Base-by-base conservation (phyloP, 805 yeast genomes). In the Priceomyces melissophilus region DNA sequence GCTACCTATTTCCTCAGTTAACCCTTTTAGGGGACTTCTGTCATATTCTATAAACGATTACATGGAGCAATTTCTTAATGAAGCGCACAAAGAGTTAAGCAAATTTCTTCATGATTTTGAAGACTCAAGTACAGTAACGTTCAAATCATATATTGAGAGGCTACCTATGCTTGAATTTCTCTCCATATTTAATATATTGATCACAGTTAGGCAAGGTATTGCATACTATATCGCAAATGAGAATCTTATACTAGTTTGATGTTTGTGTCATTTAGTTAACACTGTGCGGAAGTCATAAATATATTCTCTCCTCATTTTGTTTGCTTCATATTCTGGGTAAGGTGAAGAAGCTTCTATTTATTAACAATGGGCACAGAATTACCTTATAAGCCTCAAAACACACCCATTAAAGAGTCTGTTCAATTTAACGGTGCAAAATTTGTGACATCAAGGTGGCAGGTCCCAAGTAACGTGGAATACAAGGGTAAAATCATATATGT, bases 401-500 rank as follows among this genome's bases (percentile, higher is more conserved):
- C 47, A n/a, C 71, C 74, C 4, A 46, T 42, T 1, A 43, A 48
- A 13, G 65, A 54, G 14, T 46, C 38, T n/a, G 58, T 69, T 10
- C 55, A 61, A 1, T 65, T 58, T 51, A 58, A 68, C 35, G 70
- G 67, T 3, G 68, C 70, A 35, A 58, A 61, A 15, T 71, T 73
- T 55, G 56, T 59, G 41, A 70, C 76, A 1, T 65, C 63, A 10
- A 54, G 61, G 13, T 69, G 72, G 75, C 49, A 58, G 33, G 73
- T 64, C 2, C 72, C 76, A 0, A 53, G 53, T 11, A 55, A 46
- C 1, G 49, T 47, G 10, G 49, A 42, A 2, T 55, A 60, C 39
- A 77, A 72, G 47, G 89, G 84, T 2, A 67, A 82, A 42, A 50
- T 84, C 3, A 41, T 85, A 2, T 70, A 75, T 42, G 77, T 84